Evolutionary conservation across 2,329 filamentous ascomycete species (phyloP), one percentile per base, ranked within the genome.

Genomic region (Ceratocystis cubensis): DNA sequence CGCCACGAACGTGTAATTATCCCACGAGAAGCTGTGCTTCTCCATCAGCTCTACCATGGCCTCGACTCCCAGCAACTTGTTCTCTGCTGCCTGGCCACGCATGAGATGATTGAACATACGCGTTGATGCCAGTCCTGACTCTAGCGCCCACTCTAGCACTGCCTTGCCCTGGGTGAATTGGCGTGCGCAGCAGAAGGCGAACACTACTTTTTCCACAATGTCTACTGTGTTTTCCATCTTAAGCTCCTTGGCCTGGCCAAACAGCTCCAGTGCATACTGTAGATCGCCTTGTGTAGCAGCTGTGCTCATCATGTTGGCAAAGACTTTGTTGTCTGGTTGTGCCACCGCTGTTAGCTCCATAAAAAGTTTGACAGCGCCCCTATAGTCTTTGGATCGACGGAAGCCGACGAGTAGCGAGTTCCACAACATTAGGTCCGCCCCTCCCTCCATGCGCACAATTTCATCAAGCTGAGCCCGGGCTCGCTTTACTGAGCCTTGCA

Each of bases 41-140:
- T 76, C 77, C 83, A 85, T 85, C 45, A 72, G 69, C 45, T 75
- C 74, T 25, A 84, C 75, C 5, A 83, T 66, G 3, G 75, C 76
- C 70, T 83, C 80, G 65, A 82, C 76, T 61, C 76, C 75, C n/a
- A 72, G 73, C 5, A 84, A 73, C 64, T 80, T 78, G 66, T 87
- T 82, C 5, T 82, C 80, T 66, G 83, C 77, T 5, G 88, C 89
- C 73, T 91, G 82, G 68, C 87, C 83, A 66, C 82, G 80, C 3
- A 96, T 77, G 41, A 96, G 76, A 65, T 84, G 80, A 72, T 96
- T 96, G 89, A 89, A 96, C 72, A 91, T 83, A 41, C 80, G 78
- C 1, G 85, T 85, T 25, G 75, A 75, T 1, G 80, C 77, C 1
- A 84, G 80, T 20, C 78, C 76, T 69, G 79, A 78, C 13, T 75